Evolutionary conservation across 2,329 filamentous ascomycete species (phyloP), one percentile per base, ranked within the genome.

Genomic region (Alternaria brassicae): DNA sequence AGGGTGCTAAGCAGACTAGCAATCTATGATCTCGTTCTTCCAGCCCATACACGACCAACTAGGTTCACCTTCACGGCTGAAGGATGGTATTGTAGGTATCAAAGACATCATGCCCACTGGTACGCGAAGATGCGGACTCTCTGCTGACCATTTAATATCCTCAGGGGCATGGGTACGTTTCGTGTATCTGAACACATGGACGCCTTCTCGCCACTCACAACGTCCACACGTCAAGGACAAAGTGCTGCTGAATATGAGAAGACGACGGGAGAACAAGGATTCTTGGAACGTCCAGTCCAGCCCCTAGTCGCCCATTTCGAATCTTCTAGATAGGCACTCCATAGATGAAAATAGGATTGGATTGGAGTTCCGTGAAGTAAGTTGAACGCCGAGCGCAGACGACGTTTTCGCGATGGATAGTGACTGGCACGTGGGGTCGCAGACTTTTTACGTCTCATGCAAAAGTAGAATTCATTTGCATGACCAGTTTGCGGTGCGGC

Each of bases 11-110:
- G 30, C 30, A 34, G 19, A 36, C 13, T 37, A 34, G 19, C 30
- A 25, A 8, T 50, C 19, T 23, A 50, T 25, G 2, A 13, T 8
- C 8, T 8, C 47, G n/a, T 45, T 9, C 12, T 37, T 37, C 47
- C 47, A 50, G 13, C 47, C 47, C 3, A 28, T 37, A 17, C 47
- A 50, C 19, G 47, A 50, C 47, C 47, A 50, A 27, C 47, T 37
- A 12, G 47, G 47, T 34, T 63, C 12, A 9, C 27, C 27, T 4
- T 21, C 42, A 5, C 42, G 27, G 15, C 42, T 45, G 4, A 49
- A 17, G 2, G 44, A 9, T 2, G 40, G 23, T n/a, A 17, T 17
- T 1, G 1, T 28, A 5, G 23, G 40, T 2, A 44, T 44, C 15
- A 44, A 17, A 1, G 40, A 27, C 40, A 44, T 44, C 44, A 47